Conservation (phyloP, 306 rosid species). For the Adenanthera pavonina region DNA sequence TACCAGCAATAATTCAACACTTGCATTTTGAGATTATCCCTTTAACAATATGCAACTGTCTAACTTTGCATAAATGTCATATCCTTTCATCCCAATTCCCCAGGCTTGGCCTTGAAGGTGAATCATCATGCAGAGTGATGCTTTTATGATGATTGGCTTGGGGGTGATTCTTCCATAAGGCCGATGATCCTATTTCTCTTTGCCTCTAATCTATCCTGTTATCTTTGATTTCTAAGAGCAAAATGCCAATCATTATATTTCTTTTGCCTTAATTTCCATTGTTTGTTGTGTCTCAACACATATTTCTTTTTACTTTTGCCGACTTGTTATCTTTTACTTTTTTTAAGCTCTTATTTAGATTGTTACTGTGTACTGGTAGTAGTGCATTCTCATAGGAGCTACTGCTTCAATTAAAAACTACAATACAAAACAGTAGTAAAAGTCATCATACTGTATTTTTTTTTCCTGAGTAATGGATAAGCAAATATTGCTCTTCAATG, state of each 20-base stretch:
- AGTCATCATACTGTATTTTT: too few species aligned
- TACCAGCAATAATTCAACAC: background rate
- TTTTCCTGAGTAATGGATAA: too few species aligned
- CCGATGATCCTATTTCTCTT: background rate
- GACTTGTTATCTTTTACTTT: background rate
- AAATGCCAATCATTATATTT: background rate
- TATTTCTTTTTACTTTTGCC: background rate
- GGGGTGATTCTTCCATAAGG: background rate
- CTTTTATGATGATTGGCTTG: conserved; percentile 3
- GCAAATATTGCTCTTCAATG: too few species aligned
- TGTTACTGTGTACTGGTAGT: background rate
- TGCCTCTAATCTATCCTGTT: too few species aligned
- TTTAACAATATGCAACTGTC: background rate
- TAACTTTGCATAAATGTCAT: background rate
- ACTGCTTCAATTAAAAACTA: too few species aligned
- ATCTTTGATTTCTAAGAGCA: too few species aligned
- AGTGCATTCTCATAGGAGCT: background rate
- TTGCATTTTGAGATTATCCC: background rate
- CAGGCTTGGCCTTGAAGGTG: background rate
- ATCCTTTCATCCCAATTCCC: background rate
- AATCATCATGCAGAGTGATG: background rate
- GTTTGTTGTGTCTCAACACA: background rate
- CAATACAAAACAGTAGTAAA: too few species aligned
- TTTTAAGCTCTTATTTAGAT: background rate
- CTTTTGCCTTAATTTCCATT: too few species aligned